Percentiles rank a stretch among this genome's conserved stretches.
phyloP scores from a whole-genome alignment of 768 basidiomycete species.

The Mycena metata region DNA sequence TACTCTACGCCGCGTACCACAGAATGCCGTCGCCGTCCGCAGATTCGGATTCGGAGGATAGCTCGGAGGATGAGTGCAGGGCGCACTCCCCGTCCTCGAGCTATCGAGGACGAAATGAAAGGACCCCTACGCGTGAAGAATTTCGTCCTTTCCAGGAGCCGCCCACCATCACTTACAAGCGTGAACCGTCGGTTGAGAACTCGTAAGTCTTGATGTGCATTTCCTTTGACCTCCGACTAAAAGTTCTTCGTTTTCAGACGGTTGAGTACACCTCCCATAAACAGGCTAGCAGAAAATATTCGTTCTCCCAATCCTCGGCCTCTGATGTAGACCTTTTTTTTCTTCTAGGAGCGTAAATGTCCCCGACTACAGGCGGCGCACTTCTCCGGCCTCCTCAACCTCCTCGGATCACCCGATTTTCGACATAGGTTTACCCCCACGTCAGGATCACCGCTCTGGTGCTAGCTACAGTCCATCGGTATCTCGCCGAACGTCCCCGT shows the following conservation, averaged over 20 bases:
- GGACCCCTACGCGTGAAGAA: background rate
- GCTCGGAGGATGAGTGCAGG: slow-evolving; percentile 6
- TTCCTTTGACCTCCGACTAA: background rate
- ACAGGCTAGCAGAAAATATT: slow-evolving; percentile 5
- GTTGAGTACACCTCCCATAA: background rate
- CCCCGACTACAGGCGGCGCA: background rate
- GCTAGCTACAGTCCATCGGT: background rate
- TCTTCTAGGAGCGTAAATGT: background rate
- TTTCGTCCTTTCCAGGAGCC: background rate
- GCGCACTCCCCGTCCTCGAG: background rate
- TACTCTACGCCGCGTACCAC: slow-evolving; percentile 50
- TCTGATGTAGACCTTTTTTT: background rate
- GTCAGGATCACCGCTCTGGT: slow-evolving; percentile 23
- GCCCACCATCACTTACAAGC: background rate
- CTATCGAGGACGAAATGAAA: slow-evolving; percentile 6
- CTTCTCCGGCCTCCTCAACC: slow-evolving; percentile 12
- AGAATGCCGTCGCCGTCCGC: slow-evolving; percentile 37
- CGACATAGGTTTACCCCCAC: slow-evolving; percentile 26
- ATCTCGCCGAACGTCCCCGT: slow-evolving; percentile 21
- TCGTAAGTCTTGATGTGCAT: background rate
- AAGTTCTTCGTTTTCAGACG: slow-evolving; percentile 4
- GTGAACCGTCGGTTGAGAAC: slow-evolving; percentile 5
- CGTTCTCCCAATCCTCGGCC: background rate
- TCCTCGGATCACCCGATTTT: slow-evolving; percentile 16
- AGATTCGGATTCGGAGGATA: slow-evolving; percentile 42